Evolutionary conservation across 352 stramenopile species (phyloP), one percentile per base, ranked within the genome.

Genomic region (Pythium brachiatum): DNA sequence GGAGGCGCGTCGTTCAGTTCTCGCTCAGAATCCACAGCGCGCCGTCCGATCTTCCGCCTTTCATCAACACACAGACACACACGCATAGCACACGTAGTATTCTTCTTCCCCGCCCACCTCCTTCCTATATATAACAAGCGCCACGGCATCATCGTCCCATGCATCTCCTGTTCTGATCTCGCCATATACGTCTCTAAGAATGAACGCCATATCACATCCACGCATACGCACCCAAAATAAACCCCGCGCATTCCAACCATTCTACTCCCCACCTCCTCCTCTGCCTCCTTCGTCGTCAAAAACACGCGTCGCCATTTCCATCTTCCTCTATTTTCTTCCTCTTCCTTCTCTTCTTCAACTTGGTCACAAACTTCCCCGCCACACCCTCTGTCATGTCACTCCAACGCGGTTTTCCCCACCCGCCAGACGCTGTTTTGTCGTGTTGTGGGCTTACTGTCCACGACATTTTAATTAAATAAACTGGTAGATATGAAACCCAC

Each of bases 351-450:
- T 48, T 52, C 21, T 21, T 64, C 57, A 64, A 64, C 48, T 64
- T 64, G 21, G 57, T 64, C 57, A 64, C 57, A 57, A 64, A 12
- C n/a, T n/a, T n/a, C n/a, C n/a, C n/a, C n/a, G n/a, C n/a, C n/a
- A n/a, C n/a, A n/a, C 36, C 13, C 36, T 20, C 36, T 21, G 36
- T 4, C 13, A 58, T 2, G 56, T 53, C 57, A 64, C 47, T 64
- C 15, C 15, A 29, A 11, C 46, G 57, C n/a, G n/a, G 57, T 50
- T 39, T 34, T 20, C 8, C 16, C 9, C 29, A 18, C 20, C 12
- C 31, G 13, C 32, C 44, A n/a, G n/a, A n/a, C n/a, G n/a, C n/a
- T 18, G 36, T 44, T 1, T 44, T 44, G 36, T 7, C 36, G 36
- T 21, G 36, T 44, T 44, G 36, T 6, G 12, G 16, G 7, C n/a